A percentile compares a stretch with the other conserved stretches of the same genome.
Evolutionary conservation across 1,139 yeast species (phyloP).

Genomic region (Scheffersomyces quercinus): DNA sequence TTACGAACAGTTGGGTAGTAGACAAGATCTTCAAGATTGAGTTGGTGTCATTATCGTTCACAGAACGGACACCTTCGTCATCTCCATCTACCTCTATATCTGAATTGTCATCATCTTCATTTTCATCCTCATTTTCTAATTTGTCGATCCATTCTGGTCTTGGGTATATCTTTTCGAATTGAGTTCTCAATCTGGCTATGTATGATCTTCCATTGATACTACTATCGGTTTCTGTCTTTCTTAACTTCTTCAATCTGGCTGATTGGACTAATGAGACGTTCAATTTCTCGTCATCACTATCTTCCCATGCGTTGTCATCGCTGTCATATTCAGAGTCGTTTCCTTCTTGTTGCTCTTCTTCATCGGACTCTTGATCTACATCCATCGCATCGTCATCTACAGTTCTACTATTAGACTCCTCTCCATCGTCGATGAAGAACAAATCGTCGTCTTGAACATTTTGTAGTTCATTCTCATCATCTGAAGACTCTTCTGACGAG

Average conservation of each 20-base stretch:
- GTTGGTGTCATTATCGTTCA: constrained; percentile 48
- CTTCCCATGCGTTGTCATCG: constrained; percentile 72
- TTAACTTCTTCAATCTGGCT: constrained; percentile 69
- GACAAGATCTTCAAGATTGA: constrained; percentile 62
- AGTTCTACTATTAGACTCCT: constrained; percentile 26
- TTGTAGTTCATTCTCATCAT: constrained; percentile 31
- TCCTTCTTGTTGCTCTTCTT: constrained; percentile 30
- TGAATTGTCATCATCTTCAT: constrained; percentile 24
- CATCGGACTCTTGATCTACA: constrained; percentile 26
- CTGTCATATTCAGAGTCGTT: constrained; percentile 31
- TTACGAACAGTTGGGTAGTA: constrained; percentile 57
- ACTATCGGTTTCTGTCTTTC: constrained; percentile 62
- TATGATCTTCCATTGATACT: constrained; percentile 66
- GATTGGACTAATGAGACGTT: constrained; percentile 60
- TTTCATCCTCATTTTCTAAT: constrained; percentile 24
- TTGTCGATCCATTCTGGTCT: constrained; percentile 82
- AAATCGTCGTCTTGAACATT: constrained; percentile 59
- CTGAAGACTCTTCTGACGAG: constrained; percentile 26
- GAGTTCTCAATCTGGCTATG: constrained; percentile 70
- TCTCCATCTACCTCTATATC: constrained; percentile 31
- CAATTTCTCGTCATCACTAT: constrained; percentile 85
- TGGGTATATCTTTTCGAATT: constrained; percentile 86
- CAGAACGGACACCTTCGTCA: constrained; percentile 32
- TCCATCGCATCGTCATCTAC: constrained; percentile 40
- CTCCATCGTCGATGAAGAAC: constrained; percentile 65